These are phyloP conservation scores for Rhodotorula sp. DNA, from an alignment of 1,284 basidiomycete species.

Conservation along the genomic window DNA sequence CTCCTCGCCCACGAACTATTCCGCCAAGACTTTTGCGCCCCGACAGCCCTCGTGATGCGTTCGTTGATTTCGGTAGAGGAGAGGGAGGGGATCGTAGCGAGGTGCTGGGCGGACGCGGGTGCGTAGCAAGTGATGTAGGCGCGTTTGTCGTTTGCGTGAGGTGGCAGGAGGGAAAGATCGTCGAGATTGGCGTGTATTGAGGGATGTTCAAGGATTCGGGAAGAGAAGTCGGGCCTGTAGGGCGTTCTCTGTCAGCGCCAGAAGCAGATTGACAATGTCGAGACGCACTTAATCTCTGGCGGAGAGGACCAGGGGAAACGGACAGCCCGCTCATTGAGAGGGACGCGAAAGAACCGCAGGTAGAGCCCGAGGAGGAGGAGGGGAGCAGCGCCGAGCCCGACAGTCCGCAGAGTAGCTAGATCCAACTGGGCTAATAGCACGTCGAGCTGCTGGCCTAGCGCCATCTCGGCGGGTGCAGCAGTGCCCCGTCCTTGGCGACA, in stretches of 20 bases:
- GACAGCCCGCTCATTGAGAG: constrained; percentile 10
- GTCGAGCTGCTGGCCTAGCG: constrained; percentile 12
- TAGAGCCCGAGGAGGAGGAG: constrained; percentile 6
- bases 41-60: constrained; percentile 66
- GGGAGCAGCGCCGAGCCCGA: constrained; percentile 1
- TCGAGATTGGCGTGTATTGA: constrained; percentile 20
- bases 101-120: constrained; percentile 77
- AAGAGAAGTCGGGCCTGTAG: constrained; percentile 5
- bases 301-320: constrained; percentile 17
- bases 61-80: constrained; percentile 62
- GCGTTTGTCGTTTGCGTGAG: not conserved
- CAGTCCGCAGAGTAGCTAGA: not conserved
- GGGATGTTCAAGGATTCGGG: constrained; percentile 5
- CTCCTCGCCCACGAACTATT: constrained; percentile 72
- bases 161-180: constrained; percentile 18
- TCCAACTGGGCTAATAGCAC: not conserved
- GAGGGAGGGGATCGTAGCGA: constrained; percentile 68
- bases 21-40: constrained; percentile 70
- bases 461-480: constrained; percentile 5
- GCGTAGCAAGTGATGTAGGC: constrained; percentile 84
- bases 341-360: constrained; percentile 12
- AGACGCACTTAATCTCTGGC: constrained; percentile 17
- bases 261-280: rapidly evolving
- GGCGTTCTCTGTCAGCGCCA: rapidly evolving
- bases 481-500: not conserved